Percentiles rank a stretch among this genome's conserved stretches.
Evolutionary conservation across 129 eudicot species (phyloP).

Genomic region (Artemisia argyi): DNA sequence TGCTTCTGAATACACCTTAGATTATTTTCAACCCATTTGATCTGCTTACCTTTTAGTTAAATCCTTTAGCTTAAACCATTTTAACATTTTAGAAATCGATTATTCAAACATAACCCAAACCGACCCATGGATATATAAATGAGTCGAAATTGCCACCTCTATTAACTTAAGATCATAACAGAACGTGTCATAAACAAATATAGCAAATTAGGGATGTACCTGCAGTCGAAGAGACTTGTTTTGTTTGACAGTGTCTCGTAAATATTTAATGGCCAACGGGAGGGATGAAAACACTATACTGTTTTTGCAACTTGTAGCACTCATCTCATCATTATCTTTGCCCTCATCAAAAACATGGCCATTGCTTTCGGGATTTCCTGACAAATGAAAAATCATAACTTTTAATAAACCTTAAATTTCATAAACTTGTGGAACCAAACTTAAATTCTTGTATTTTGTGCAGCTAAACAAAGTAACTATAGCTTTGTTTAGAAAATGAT

Average conservation of each 20-base stretch:
- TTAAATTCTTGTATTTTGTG: neutral
- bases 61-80: no score
- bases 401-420: neutral
- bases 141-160: neutral
- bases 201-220: conserved; percentile 39
- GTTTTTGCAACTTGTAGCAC: conserved; percentile 44
- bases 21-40: conserved; percentile 1
- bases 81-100: no score
- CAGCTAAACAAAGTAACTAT: neutral
- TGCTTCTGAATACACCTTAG: neutral
- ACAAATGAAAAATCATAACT: conserved; percentile 13
- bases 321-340: conserved; percentile 29
- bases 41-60: neutral
- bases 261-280: conserved; percentile 85
- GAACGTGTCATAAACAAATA: neutral
- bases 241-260: conserved; percentile 59
- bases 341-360: conserved; percentile 42
- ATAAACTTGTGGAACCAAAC: neutral
- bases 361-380: conserved; percentile 39
- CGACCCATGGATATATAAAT: neutral
- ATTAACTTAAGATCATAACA: neutral
- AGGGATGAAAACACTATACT: conserved; percentile 84
- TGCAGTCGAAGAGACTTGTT: conserved; percentile 68
- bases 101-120: neutral
- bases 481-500: neutral